A percentile compares a stretch with the other conserved stretches of the same genome.
Conservation (phyloP, 2,329 filamentous ascomycete species). For the Zymoseptoria brevis region DNA sequence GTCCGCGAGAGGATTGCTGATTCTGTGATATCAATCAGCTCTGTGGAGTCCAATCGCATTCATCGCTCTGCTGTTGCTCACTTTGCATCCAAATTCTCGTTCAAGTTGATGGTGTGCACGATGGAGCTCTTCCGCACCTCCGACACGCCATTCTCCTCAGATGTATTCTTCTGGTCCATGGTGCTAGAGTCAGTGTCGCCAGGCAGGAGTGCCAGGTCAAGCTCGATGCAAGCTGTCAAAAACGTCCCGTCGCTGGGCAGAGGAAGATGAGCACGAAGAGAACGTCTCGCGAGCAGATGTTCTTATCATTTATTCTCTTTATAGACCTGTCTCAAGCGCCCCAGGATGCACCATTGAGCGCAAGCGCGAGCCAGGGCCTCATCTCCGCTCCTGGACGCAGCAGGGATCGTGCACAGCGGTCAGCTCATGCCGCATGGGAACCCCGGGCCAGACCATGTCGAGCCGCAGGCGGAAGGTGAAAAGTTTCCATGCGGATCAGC, state of each 20-base stretch:
- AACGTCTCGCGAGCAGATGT: not conserved
- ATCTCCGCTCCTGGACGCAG: not conserved
- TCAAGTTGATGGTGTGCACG: conserved; percentile 12
- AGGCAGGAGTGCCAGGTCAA: not conserved
- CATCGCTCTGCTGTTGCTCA: conserved; percentile 1
- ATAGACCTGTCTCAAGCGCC: not conserved
- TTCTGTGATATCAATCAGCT: conserved; percentile 7
- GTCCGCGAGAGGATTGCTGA: conserved; percentile 49
- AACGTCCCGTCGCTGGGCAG: not conserved
- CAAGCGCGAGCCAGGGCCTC: not conserved
- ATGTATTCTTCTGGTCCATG: not conserved
- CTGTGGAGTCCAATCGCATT: conserved; percentile 1
- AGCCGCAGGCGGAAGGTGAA: not conserved
- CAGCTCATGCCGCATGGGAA: not conserved
- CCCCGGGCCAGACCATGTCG: not conserved
- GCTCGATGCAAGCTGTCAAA: not conserved
- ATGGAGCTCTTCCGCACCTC: conserved; percentile 6
- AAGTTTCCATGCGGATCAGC: not conserved
- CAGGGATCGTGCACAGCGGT: not conserved
- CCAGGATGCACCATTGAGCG: not conserved
- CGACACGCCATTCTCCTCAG: not conserved
- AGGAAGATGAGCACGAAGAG: not conserved
- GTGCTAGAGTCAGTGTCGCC: not conserved
- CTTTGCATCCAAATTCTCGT: conserved; percentile 22
- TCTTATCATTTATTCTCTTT: not conserved